phyloP scores from a whole-genome alignment of 2,329 filamentous ascomycete genomes.

The Coniochaeta hoffmannii region DNA sequence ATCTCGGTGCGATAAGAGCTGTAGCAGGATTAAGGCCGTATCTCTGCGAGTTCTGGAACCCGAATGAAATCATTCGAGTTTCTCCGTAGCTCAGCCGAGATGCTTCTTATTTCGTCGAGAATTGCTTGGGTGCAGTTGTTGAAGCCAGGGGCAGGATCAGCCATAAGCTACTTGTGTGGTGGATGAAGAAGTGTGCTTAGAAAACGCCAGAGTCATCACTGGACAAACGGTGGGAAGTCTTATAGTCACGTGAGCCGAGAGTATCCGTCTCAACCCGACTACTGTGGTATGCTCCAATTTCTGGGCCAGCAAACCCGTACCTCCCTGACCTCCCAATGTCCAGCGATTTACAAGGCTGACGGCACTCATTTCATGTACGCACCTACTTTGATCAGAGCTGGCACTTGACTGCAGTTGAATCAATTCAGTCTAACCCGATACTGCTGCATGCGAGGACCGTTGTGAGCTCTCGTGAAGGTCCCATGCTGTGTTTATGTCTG shows the following conservation, averaged over 20 bases:
- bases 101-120: no score
- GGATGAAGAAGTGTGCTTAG: background rate
- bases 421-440: no score
- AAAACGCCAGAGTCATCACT: background rate
- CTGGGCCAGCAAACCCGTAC: no score
- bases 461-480: background rate
- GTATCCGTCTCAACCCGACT: slow-evolving; percentile 1
- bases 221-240: background rate
- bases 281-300: no score
- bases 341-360: background rate
- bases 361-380: background rate
- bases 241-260: slow-evolving; percentile 1
- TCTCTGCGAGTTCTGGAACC: no score
- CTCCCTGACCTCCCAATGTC: background rate
- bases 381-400: no score
- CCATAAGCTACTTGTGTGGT: background rate
- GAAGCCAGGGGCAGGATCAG: background rate
- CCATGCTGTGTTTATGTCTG: no score
- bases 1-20: no score
- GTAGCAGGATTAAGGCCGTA: no score
- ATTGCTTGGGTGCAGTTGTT: no score
- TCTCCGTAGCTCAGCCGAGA: no score
- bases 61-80: no score
- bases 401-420: background rate
- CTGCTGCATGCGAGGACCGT: background rate